Base-by-base conservation (phyloP, 495 filamentous ascomycete species). In the Haplographium delicatum region DNA sequence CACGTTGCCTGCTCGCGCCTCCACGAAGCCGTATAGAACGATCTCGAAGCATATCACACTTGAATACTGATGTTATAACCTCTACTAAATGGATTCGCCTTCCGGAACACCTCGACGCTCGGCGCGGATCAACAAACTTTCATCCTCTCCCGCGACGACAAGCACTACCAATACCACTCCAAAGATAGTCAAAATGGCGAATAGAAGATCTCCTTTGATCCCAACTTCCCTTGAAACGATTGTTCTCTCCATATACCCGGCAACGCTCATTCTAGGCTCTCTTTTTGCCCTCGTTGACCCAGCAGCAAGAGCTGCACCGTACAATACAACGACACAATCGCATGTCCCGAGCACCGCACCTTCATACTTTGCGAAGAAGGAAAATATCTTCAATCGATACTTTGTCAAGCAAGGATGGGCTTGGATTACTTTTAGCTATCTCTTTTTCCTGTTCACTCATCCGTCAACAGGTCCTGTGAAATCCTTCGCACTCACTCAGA, bases 371-470 rank as follows among this genome's bases (percentile, higher is more conserved):
- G 91, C 90, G 30, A 81, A 83, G 33, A 98, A 97, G 62, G 71
- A 80, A 58, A 98, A 98, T 70, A 47, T 96, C 51, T 83, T 95
- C 75, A 98, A 98, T 65, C 52, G 82, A 38, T 74, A 87, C 54
- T 97, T 98, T 54, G 93, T 98, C 56, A 98, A 98, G 72, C 75
- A 85, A 40, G 93, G 89, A 41, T 98, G 93, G 93, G 73, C 84
- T 26, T 98, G 93, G 93, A 80, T 86, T 18, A 88, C 86, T 0
- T 52, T 75, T 19, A 80, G 85, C 6, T 87, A 94, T 53, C 62
- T 76, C 10, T 50, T 78, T 2, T 83, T 91, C 34, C 48, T 85
- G 2, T 54, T 75, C 18, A 79, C 76, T 18, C 83, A 89, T 54
- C 73, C 81, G 0, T 64, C 70, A 0, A 67, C 75, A 31, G 62